A percentile compares a stretch with the other conserved stretches of the same genome.
These are phyloP conservation scores for Ostreobium quekettii DNA, from an alignment of 139 green algal species.

Conservation along the genomic window DNA sequence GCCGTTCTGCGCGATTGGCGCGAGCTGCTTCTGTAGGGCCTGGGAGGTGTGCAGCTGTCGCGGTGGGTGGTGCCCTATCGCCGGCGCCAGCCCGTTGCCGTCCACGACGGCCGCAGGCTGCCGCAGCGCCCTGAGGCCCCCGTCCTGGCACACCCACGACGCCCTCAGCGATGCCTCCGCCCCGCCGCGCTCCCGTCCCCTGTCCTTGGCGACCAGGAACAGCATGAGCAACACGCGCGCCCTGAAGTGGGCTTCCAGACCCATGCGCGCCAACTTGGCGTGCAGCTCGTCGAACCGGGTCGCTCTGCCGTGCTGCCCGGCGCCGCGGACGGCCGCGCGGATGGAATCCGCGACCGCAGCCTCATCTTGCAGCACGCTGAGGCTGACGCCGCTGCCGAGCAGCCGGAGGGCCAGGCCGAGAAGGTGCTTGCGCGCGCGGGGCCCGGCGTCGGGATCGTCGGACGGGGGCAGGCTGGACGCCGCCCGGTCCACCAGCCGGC, in stretches of 20 bases:
- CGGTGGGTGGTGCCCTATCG: no score
- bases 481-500: not conserved
- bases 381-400: not conserved
- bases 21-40: no score
- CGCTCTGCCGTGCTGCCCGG: no score
- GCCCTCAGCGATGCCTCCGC: no score
- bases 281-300: not conserved
- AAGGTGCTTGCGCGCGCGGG: not conserved
- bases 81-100: no score
- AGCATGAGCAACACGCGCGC: not conserved
- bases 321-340: not conserved
- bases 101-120: no score
- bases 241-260: not conserved
- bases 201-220: not conserved
- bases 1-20: no score
- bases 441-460: not conserved
- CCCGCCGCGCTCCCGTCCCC: no score
- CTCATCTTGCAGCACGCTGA: not conserved
- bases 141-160: no score
- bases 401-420: not conserved
- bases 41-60: no score
- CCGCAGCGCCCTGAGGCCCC: no score
- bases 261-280: not conserved
- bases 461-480: no score
- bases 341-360: not conserved